A percentile compares a stretch with the other conserved stretches of the same genome.
Conservation (phyloP, 495 filamentous ascomycete species). For the Arthonia radiata region DNA sequence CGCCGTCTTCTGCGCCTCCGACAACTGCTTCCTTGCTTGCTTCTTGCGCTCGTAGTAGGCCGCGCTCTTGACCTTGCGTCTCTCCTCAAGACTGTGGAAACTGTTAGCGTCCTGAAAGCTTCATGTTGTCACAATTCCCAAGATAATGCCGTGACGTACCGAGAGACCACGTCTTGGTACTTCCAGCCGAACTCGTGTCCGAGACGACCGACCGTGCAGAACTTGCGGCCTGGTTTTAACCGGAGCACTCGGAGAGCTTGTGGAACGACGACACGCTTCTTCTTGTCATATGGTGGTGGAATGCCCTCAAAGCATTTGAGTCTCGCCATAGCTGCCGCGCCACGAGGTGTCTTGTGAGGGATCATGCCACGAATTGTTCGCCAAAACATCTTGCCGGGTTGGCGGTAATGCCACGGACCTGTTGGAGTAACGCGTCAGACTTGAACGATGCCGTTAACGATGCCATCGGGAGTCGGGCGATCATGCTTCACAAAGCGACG, state of each 20-base stretch:
- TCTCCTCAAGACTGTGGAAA: constrained; percentile 69
- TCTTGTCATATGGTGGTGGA: constrained; percentile 95
- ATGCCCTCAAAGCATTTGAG: constrained; percentile 99
- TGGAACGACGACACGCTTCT: constrained; percentile 97
- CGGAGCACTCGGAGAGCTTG: constrained; percentile 87
- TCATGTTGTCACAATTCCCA: not conserved
- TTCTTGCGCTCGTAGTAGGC: constrained; percentile 99
- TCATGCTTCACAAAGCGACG: constrained; percentile 1
- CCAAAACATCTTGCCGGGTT: constrained; percentile 97
- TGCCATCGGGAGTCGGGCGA: not conserved
- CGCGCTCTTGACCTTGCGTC: constrained; percentile 93
- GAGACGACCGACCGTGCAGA: constrained; percentile 91
- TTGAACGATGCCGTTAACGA: no score
- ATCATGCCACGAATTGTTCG: constrained; percentile 99
- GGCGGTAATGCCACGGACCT: constrained; percentile 99
- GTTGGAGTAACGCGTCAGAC: constrained; percentile 1
- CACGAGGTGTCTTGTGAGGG: constrained; percentile 96
- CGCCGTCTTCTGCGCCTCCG: constrained; percentile 76
- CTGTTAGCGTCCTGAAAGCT: constrained; percentile 1
- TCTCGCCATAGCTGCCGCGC: constrained; percentile 84
- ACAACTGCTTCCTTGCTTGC: constrained; percentile 64
- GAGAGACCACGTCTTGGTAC: constrained; percentile 93
- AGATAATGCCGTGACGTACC: constrained; percentile 32
- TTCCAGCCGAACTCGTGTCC: constrained; percentile 99
- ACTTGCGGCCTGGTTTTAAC: constrained; percentile 95